Base-by-base conservation (phyloP, 768 basidiomycete genomes). In the Gautieria morchelliformis region DNA sequence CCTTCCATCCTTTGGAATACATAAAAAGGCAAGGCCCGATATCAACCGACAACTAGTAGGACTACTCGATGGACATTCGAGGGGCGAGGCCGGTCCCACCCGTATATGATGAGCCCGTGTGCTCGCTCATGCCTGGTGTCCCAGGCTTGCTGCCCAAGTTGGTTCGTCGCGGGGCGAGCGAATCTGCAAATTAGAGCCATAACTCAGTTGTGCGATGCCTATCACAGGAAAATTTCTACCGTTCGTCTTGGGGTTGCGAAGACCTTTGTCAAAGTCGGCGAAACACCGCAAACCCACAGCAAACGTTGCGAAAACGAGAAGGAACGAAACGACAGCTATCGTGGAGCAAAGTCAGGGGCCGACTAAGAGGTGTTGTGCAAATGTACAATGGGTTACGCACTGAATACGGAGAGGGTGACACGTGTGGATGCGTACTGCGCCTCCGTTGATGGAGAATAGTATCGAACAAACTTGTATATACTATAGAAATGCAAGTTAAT, bases 381-480 rank as follows among this genome's bases (percentile, higher is more conserved):
- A 22, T 27, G 27, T 27, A 5, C 27, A 27, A 5, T 27, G 27
- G 30, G 1, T 22, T 27, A 74, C 80, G 50, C 65, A 93, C 90
- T 88, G 74, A 92, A 93, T 32, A 82, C 76, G 4, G 89, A 89
- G 12, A 93, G 72, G 8, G 90, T 88, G 52, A 81, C 84, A 53
- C 89, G 77, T 19, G 89, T 91, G n/a, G 87, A 82, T 22, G 68
- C 63, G 64, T 93, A 93, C 61, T 77, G 73, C 0, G 41, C 62
- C 47, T 68, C 61, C 7, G 85, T 82, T 4, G 64, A 60, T 4
- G 88, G 87, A 24, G 80, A 71, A 66, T 87, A 93, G 72, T 92
- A 88, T 20, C 90, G 83, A 59, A 84, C 80, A n/a, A 93, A 77
- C 65, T 93, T 93, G 69, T 85, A 93, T 51, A 92, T 37, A 32